Base-by-base conservation (phyloP, 805 yeast genomes). In the Yarrowia keelungensis region DNA sequence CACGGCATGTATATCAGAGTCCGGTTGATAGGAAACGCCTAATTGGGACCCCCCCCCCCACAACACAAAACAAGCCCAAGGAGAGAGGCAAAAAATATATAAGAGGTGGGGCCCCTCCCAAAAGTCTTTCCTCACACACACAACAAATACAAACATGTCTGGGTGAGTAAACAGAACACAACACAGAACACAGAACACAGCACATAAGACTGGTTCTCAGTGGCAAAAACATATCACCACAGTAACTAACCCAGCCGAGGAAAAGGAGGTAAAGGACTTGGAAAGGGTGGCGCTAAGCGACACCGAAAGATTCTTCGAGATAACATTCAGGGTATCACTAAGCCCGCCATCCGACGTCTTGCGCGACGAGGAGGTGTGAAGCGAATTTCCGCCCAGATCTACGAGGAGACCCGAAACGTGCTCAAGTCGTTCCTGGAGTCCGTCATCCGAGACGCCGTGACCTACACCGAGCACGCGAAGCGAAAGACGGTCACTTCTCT, bases 331-430 rank as follows among this genome's bases (percentile, higher is more conserved):
- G 99, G 99, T 87, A 94, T 94, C 81, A 94, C 99, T 73, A 94
- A 94, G 89, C 99, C 99, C 81, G 99, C 99, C 80, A 94, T 94
- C 81, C 92, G 99, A 87, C 94, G 99, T 91, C 90, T 94, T 79
- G 99, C 99, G 67, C 94, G 99, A 89, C 92, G 99, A 91, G 99
- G 99, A 86, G 99, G 99, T 93, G 99, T 94, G 81, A 94, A 94
- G 90, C 97, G 99, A 91, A 94, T 94, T 79, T 94, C 98, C 73
- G 98, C 97, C 82, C 86, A 93, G 81, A 94, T 94, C 82, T 94
- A 94, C 87, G 99, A 94, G 85, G 98, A 94, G 86, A 97, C 95
- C 80, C 92, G 99, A 87, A 93, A 90, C 76, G 98, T 95, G 75
- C 86, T 94, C 75, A 93, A 93, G 86, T 86, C 97, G 70, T 94